A percentile compares a stretch with the other conserved stretches of the same genome.
Conservation (phyloP, 106 monocot genomes). For the Hemerocallis citrina region DNA sequence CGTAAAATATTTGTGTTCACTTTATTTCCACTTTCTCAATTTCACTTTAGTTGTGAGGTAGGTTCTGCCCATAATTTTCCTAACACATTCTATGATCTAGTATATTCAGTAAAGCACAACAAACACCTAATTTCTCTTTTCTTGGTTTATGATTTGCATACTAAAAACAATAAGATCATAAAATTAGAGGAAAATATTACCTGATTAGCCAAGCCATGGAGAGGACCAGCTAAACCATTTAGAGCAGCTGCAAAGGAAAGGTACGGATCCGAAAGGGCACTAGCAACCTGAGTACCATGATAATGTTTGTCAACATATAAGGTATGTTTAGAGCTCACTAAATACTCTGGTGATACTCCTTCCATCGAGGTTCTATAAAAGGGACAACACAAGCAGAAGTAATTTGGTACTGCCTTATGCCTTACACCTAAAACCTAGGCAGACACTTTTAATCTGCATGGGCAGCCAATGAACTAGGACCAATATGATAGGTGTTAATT, state of each 20-base stretch:
- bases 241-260: slow-evolving; percentile 95
- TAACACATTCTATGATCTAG: too few relatives aligned
- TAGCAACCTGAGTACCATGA: slow-evolving; percentile 59
- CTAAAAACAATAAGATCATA: too few relatives aligned
- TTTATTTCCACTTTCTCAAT: too few relatives aligned
- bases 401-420: too few relatives aligned
- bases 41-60: too few relatives aligned
- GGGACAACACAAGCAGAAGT: background rate
- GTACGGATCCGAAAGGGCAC: slow-evolving; percentile 97
- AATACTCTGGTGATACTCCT: background rate
- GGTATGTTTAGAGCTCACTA: background rate
- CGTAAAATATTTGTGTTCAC: too few relatives aligned
- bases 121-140: too few relatives aligned
- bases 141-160: too few relatives aligned
- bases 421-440: background rate
- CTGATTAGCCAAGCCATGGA: slow-evolving; percentile 99
- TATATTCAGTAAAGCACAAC: too few relatives aligned
- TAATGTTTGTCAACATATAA: background rate
- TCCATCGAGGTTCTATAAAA: background rate
- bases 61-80: too few relatives aligned
- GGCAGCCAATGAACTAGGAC: too few relatives aligned
- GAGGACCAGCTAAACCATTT: slow-evolving; percentile 96
- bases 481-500: too few relatives aligned
- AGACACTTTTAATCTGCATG: background rate
- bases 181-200: slow-evolving; percentile 26